These are phyloP conservation scores for Annulohypoxylon moriforme DNA, from an alignment of 495 filamentous ascomycete species.

Conservation along the genomic window DNA sequence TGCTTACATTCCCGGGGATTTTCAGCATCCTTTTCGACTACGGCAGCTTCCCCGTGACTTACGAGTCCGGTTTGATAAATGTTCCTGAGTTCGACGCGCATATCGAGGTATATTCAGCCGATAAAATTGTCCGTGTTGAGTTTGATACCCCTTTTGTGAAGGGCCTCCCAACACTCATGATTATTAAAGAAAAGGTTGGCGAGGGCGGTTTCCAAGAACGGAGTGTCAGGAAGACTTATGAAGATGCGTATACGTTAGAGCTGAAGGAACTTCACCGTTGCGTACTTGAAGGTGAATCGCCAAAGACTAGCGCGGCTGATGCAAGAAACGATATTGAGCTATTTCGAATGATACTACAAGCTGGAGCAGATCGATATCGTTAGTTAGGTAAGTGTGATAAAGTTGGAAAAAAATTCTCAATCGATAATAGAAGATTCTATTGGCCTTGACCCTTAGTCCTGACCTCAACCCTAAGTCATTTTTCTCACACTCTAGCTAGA, in stretches of 20 bases:
- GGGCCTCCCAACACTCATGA: not conserved
- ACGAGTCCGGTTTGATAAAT: not conserved
- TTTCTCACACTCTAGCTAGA: no score
- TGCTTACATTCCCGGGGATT: constrained; percentile 3
- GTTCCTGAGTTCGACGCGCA: constrained; percentile 11
- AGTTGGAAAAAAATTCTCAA: no score
- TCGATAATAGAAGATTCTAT: no score
- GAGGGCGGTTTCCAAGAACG: not conserved
- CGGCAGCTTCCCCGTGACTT: not conserved
- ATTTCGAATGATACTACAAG: constrained; percentile 8
- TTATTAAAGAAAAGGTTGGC: not conserved
- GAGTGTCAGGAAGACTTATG: not conserved
- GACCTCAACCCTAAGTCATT: no score
- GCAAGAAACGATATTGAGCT: constrained; percentile 6
- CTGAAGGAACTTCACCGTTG: not conserved
- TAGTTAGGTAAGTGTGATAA: no score
- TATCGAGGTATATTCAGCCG: not conserved
- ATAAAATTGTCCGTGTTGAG: constrained; percentile 5
- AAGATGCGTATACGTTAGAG: constrained; percentile 4
- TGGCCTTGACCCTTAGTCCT: no score
- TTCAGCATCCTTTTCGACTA: constrained; percentile 2
- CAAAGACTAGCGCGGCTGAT: constrained; percentile 2
- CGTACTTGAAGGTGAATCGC: not conserved
- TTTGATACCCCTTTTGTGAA: not conserved
- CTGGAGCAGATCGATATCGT: not conserved